Percentiles rank a stretch among this genome's conserved stretches.
phyloP scores from a whole-genome alignment of 257 asterid species.

The Leonotis leonurus region DNA sequence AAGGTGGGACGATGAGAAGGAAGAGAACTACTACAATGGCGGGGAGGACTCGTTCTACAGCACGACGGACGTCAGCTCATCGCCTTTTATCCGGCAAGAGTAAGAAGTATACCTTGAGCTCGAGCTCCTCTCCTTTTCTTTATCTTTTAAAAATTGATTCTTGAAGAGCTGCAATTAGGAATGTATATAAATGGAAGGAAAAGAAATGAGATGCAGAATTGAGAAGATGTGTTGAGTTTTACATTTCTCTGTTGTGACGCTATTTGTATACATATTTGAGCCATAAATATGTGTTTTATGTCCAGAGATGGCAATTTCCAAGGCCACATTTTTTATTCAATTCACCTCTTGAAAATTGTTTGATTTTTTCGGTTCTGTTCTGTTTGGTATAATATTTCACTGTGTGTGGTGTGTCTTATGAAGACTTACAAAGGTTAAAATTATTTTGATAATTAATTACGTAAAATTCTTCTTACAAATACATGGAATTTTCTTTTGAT shows the following conservation, averaged over 20 bases:
- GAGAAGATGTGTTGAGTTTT: neutral
- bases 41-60: conserved; percentile 87
- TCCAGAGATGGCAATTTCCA: neutral
- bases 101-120: neutral
- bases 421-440: too few relatives aligned
- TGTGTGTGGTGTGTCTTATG: too few relatives aligned
- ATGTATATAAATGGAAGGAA: conserved; percentile 31
- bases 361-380: too few relatives aligned
- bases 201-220: conserved; percentile 5
- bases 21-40: conserved; percentile 37
- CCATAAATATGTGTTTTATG: neutral
- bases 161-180: conserved; percentile 9
- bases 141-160: neutral
- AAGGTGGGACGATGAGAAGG: conserved; percentile 89
- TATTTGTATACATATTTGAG: neutral
- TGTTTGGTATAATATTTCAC: too few relatives aligned
- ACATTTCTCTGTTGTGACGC: neutral
- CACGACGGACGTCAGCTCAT: conserved; percentile 76
- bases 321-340: neutral
- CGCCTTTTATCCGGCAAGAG: conserved; percentile 43
- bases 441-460: too few relatives aligned
- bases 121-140: neutral
- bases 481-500: too few relatives aligned
- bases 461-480: too few relatives aligned
- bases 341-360: neutral